phyloP scores from a whole-genome alignment of 2,329 filamentous ascomycete genomes.

The Coniochaeta ligniaria region DNA sequence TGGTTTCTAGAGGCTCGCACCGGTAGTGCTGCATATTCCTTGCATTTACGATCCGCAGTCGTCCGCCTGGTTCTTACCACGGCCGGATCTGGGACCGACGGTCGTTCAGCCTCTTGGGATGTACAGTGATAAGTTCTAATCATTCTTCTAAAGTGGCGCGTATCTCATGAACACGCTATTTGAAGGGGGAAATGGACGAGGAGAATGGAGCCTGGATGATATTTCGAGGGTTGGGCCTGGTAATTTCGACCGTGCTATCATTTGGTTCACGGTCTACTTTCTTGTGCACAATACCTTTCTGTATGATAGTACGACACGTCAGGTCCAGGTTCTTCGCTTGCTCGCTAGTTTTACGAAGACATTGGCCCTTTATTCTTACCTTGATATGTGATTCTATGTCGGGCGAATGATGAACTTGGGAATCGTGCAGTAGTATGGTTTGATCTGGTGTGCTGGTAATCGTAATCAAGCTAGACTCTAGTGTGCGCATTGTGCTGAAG shows the following conservation, averaged over 20 bases:
- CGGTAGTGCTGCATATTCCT: conserved; percentile 13
- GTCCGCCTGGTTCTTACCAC: conserved; percentile 11
- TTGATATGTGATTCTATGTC: background rate
- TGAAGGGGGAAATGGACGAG: background rate
- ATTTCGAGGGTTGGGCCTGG: background rate
- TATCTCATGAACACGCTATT: background rate
- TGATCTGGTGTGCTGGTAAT: background rate
- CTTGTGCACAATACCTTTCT: conserved; percentile 1
- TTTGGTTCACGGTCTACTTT: background rate
- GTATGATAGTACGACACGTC: background rate
- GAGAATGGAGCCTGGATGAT: background rate
- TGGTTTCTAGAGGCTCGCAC: conserved; percentile 41
- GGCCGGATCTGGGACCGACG: background rate
- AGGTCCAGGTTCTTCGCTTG: background rate
- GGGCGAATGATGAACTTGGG: background rate
- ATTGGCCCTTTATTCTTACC: background rate
- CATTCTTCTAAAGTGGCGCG: background rate
- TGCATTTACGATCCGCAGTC: conserved; percentile 11
- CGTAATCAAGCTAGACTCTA: background rate
- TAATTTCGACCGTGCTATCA: background rate
- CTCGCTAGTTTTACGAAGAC: background rate
- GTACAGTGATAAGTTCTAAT: background rate
- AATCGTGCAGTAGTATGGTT: too few species aligned
- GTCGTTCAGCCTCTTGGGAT: conserved; percentile 1
- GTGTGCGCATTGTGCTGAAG: background rate